These are phyloP conservation scores for Lathyrus oleraceus DNA, from an alignment of 306 rosid species.

Conservation along the genomic window DNA sequence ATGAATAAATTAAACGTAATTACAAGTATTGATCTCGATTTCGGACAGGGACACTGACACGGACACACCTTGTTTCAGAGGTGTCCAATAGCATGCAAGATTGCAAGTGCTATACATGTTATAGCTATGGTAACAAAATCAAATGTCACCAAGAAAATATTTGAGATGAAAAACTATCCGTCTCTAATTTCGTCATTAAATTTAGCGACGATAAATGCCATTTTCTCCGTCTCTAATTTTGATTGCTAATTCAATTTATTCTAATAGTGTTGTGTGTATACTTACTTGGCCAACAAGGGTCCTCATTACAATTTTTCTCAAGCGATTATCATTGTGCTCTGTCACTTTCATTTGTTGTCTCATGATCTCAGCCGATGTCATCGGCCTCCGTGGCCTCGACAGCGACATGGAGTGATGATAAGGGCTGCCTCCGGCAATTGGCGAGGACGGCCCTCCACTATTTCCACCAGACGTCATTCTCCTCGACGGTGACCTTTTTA, in stretches of 20 bases:
- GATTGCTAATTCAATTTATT: neutral
- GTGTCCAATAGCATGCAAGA: neutral
- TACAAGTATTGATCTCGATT: too few relatives aligned
- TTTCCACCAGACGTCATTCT: slow-evolving; percentile 60
- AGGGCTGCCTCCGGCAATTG: slow-evolving; percentile 47
- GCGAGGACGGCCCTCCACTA: slow-evolving; percentile 47
- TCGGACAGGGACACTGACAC: too few relatives aligned
- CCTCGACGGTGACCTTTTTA: slow-evolving; percentile 83
- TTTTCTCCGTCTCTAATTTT: neutral
- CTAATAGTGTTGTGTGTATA: neutral
- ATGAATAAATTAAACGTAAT: too few relatives aligned
- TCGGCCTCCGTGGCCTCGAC: slow-evolving; percentile 71
- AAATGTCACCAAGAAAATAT: neutral
- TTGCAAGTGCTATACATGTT: neutral
- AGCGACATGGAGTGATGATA: slow-evolving; percentile 36
- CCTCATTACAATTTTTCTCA: slow-evolving; percentile 81
- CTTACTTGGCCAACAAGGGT: slow-evolving; percentile 94
- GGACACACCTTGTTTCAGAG: too few relatives aligned
- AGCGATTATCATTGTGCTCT: slow-evolving; percentile 80
- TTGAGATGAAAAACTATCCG: neutral
- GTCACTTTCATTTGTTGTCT: slow-evolving; percentile 92
- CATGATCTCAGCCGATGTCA: slow-evolving; percentile 99
- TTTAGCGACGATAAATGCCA: neutral
- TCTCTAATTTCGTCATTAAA: neutral
- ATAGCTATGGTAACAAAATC: neutral